Evolutionary conservation across 1,284 basidiomycete species (phyloP), one percentile per base, ranked within the genome.

Genomic region (Ganoderma lingzhi): DNA sequence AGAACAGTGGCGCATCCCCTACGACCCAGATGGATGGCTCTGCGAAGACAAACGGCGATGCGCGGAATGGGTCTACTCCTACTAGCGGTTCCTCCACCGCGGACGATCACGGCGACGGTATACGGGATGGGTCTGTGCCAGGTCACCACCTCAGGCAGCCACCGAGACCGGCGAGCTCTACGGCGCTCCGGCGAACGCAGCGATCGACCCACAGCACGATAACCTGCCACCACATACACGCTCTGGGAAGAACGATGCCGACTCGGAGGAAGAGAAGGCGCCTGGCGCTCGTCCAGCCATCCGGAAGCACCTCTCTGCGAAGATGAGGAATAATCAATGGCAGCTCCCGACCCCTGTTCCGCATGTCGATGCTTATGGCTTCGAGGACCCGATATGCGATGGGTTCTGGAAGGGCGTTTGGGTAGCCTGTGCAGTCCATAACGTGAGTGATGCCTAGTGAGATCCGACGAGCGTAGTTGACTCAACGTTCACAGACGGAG

Each of bases 331-430:
- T 45, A 89, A 86, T 72, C 79, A 82, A 12, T 91, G 89, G 87
- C 84, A 86, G 15, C 80, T 94, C 70, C 89, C 90, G 0, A 90
- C 88, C 0, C 85, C 87, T 1, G 87, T 89, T 39, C 95, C 95
- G 0, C 81, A 86, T 42, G 87, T 97, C 64, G 90, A 95, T 74
- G 88, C 92, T 0, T 81, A 94, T 71, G 88, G 88, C 19, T 96
- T 98, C 75, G 91, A 93, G 71, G 96, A 98, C 80, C 96, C 96
- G 15, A 85, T 98, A 37, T 88, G 86, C 74, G 94, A 96, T 70
- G 82, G 80, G 60, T 98, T 98, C 79, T 98, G 94, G 94, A 93
- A 93, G 77, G 86, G 93, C 71, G 87, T 94, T 58, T 98, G 97
- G 96, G 85, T 94, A 6, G 90, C 94, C 5, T 89, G 88, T 64